These are phyloP conservation scores for Orychophragmus violaceus DNA, from an alignment of 345 rosid species.

Conservation along the genomic window DNA sequence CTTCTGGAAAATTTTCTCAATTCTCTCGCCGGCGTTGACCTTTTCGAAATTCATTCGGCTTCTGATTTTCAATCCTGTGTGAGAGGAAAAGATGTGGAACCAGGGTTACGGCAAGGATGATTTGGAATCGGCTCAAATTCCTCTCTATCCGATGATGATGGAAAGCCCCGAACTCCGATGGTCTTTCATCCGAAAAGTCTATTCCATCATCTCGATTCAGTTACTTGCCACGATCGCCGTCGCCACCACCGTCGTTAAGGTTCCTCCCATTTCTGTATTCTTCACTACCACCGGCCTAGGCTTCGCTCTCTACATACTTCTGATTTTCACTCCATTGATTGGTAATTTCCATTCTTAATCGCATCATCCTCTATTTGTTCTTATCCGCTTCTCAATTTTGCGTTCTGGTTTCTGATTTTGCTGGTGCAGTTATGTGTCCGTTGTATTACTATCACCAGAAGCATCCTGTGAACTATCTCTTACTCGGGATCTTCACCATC, in stretches of 20 bases:
- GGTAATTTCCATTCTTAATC: no score
- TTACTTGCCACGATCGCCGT: constrained; percentile 72
- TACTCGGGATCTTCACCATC: constrained; percentile 72
- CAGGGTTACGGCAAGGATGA: constrained; percentile 47
- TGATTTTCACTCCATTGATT: constrained; percentile 65
- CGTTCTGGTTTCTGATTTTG: no score
- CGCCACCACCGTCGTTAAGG: constrained; percentile 59
- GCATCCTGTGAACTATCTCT: constrained; percentile 80
- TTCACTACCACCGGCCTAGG: constrained; percentile 62
- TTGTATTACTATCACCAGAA: constrained; percentile 75
- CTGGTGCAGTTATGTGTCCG: constrained; percentile 77
- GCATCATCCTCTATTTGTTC: no score
- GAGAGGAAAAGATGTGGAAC: constrained; percentile 48
- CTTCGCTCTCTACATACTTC: constrained; percentile 66
- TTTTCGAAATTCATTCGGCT: no score
- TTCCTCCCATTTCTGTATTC: constrained; percentile 60
- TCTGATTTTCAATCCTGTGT: no score
- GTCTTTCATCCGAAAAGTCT: constrained; percentile 85
- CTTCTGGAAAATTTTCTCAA: no score
- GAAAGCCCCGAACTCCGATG: constrained; percentile 89
- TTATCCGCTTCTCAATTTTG: background rate
- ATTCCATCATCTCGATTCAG: constrained; percentile 65
- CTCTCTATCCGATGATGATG: constrained; percentile 79
- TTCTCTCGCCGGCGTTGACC: no score
- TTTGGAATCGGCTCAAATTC: constrained; percentile 61